Evolutionary conservation across 2,329 filamentous ascomycete species (phyloP), one percentile per base, ranked within the genome.

Genomic region (Neofusicoccum cordaticola): DNA sequence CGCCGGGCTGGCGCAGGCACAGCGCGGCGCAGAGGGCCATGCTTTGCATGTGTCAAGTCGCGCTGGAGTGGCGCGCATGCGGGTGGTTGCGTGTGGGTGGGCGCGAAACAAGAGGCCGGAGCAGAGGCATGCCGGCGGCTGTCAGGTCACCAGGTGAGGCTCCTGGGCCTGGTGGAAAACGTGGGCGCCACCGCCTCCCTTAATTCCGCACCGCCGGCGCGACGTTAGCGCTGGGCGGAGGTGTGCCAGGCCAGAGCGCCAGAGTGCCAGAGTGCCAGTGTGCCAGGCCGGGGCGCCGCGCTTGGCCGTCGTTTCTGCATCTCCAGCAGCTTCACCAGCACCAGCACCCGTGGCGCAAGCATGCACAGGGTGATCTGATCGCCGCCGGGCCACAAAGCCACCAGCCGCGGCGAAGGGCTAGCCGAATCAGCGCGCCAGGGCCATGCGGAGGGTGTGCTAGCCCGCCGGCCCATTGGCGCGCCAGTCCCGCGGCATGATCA

Each of bases 1-100:
- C 41, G 27, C 19, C 19, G 56, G 56, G 41, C 53, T 5, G 56
- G 56, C 39, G 56, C 56, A 37, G 56, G 56, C 53, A 60, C 56
- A 19, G 56, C 42, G 56, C 51, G 39, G 52, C 39, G 52, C 39
- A 42, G 39, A 44, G 22, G 9, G 39, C 39, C 52, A 60, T 60
- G 56, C 41, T 60, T 37, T 45, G 56, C 56, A 47, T 45, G 42
- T 60, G 56, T 60, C 56, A 60, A 60, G 56, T 37, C 12, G 39
- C 4, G 51, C 11, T 22, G 51, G 51, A 56, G 52, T 42, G 53
- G 39, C 34, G 34, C 39, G 53, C 53, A 58, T 58, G 53, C 53
- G 39, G 53, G 53, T 27, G 51, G 51, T 41, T 56, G 51, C 35
- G 50, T 52, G 50, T 52, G 35, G 51, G 45, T 27, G 19, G 42